Evolutionary conservation across 495 filamentous ascomycete genomes (phyloP), one percentile per base, ranked within the genome.

Genomic region (Cetradonia linearis): DNA sequence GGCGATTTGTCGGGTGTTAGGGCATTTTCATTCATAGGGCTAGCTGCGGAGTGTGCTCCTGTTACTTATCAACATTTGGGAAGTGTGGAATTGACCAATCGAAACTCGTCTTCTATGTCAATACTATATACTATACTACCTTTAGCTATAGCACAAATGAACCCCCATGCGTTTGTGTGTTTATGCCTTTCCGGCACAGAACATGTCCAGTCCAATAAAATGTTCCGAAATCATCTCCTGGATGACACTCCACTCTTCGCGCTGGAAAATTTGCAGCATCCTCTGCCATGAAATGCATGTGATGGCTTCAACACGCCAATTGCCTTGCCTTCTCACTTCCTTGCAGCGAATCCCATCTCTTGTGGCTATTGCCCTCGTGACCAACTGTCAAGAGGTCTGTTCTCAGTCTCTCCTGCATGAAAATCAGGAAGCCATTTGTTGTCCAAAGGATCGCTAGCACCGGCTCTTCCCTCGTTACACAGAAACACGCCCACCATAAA

Each of bases 291-390:
- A 8, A 23, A 40, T 52, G 34, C 57, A 59, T 46, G 25, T 46
- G 25, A 52, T 49, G 57, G 57, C 57, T 59, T 40, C 34, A 59
- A 49, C 47, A 53, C 14, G 36, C 58, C 58, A 38, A 53, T 60
- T 53, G 34, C 58, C 11, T 25, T 8, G 7, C 47, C 25, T 2
- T 33, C 47, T 37, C 28, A 14, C 23, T 40, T 36, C 20, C 48
- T 34, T 60, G 14, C 47, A 33, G 37, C 36, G 49, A 7, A 53
- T 23, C 3, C 27, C 6, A 1, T 52, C 16, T n/a, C 44, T 18
- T 28, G 34, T 40, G 30, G 42, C 42, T 46, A 13, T 33, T 60
- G 48, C 18, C 33, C 58, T 60, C 27, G 47, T 53, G 47, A 60
- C 31, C 20, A 28, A 40, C 36, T 11, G 38, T 42, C n/a, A 20